phyloP scores from a whole-genome alignment of 345 rosid genomes.

The Boechera retrofracta region DNA sequence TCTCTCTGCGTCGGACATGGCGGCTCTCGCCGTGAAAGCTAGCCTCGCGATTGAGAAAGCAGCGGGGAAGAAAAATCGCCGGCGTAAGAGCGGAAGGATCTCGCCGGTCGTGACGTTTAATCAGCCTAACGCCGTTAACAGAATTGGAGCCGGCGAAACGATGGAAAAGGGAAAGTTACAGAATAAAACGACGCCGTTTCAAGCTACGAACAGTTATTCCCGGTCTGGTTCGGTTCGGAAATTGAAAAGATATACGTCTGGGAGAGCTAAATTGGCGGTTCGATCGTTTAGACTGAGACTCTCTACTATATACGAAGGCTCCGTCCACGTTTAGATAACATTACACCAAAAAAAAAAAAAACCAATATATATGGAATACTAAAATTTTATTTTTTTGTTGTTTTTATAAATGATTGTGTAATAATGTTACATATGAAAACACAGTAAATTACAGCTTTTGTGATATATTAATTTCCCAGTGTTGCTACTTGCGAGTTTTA shows the following conservation, averaged over 20 bases:
- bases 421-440: no score
- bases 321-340: constrained; percentile 43
- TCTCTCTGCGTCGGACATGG: constrained; percentile 79
- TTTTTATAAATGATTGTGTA: constrained; percentile 15
- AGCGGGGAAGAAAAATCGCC: constrained; percentile 37
- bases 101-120: constrained; percentile 54
- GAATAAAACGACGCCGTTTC: constrained; percentile 27
- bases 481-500: background rate
- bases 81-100: constrained; percentile 53
- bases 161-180: constrained; percentile 8
- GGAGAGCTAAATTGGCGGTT: constrained; percentile 69
- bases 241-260: constrained; percentile 59
- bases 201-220: constrained; percentile 28
- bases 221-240: constrained; percentile 65
- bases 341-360: background rate
- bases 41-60: constrained; percentile 66
- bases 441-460: no score
- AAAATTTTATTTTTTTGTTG: background rate
- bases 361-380: background rate
- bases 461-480: no score
- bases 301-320: constrained; percentile 75
- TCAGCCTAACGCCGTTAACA: constrained; percentile 18
- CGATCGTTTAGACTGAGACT: constrained; percentile 72
- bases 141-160: constrained; percentile 2
- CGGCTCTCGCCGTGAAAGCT: constrained; percentile 86